A percentile compares a stretch with the other conserved stretches of the same genome.
These are phyloP conservation scores for Asterochloris sp. DNA, from an alignment of 139 green algal species.

Conservation along the genomic window DNA sequence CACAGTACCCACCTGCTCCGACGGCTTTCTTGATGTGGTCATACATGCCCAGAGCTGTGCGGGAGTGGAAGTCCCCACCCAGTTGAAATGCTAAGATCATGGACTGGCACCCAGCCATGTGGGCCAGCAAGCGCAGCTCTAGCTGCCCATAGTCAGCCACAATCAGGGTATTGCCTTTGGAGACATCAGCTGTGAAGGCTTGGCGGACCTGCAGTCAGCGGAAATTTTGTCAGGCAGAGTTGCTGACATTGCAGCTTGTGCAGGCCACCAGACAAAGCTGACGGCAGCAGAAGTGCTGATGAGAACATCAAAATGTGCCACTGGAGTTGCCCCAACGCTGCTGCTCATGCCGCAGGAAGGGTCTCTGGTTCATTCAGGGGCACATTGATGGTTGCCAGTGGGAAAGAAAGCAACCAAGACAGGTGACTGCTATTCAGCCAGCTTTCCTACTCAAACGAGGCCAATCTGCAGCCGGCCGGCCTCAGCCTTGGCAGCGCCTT, in stretches of 20 bases:
- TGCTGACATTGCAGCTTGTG: neutral
- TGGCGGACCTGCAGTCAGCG: slow-evolving; percentile 58
- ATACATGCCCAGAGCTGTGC: slow-evolving; percentile 96
- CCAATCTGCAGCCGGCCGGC: too few relatives aligned
- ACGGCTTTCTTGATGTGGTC: slow-evolving; percentile 89
- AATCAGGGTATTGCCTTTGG: slow-evolving; percentile 76
- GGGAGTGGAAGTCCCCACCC: slow-evolving; percentile 96
- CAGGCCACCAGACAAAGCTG: neutral
- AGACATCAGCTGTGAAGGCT: slow-evolving; percentile 78
- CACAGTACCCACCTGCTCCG: slow-evolving; percentile 38
- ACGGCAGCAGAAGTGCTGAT: too few relatives aligned
- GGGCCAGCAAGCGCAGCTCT: slow-evolving; percentile 95
- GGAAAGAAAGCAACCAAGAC: too few relatives aligned
- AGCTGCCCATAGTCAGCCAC: slow-evolving; percentile 98
- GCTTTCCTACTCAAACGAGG: too few relatives aligned
- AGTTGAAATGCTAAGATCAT: slow-evolving; percentile 90
- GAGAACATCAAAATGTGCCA: too few relatives aligned
- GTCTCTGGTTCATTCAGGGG: too few relatives aligned
- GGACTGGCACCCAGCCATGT: slow-evolving; percentile 85
- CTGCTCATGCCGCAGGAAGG: too few relatives aligned
- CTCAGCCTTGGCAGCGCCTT: too few relatives aligned
- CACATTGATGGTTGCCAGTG: too few relatives aligned
- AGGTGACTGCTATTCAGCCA: too few relatives aligned
- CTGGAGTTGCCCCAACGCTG: too few relatives aligned
- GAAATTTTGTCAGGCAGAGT: neutral